Percentiles rank a stretch among this genome's conserved stretches.
These are phyloP conservation scores for Niveomyces coronatus DNA, from an alignment of 2,329 filamentous ascomycete species.

Conservation along the genomic window DNA sequence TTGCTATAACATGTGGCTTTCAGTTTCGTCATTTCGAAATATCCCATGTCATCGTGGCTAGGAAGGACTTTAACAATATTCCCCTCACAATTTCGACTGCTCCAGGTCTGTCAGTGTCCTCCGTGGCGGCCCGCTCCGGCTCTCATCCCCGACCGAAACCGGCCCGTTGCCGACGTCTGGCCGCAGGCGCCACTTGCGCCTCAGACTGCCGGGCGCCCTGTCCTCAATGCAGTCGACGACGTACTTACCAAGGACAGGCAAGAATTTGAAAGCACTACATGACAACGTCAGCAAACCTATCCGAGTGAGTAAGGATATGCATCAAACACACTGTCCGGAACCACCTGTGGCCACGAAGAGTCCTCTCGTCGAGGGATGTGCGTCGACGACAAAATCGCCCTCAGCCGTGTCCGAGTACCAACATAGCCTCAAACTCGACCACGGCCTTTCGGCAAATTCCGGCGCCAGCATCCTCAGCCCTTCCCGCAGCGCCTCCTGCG, in stretches of 20 bases:
- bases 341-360: conserved; percentile 39
- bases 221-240: conserved; percentile 24
- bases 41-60: too few species aligned
- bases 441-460: conserved; percentile 39
- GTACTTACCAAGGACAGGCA: conserved; percentile 17
- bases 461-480: conserved; percentile 45
- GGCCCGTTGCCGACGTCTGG: conserved; percentile 1
- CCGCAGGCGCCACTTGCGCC: conserved; percentile 21
- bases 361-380: conserved; percentile 38
- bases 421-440: conserved; percentile 42
- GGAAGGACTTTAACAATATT: not conserved
- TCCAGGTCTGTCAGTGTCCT: conserved; percentile 16
- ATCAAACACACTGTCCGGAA: conserved; percentile 29
- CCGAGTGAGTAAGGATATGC: not conserved
- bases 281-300: not conserved
- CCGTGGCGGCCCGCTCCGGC: conserved; percentile 19
- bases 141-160: conserved; percentile 19
- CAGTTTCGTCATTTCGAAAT: too few species aligned
- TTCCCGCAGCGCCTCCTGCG: conserved; percentile 37
- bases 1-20: too few species aligned
- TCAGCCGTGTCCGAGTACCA: conserved; percentile 57
- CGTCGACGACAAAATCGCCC: conserved; percentile 51
- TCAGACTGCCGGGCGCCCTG: conserved; percentile 17
- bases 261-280: conserved; percentile 18
- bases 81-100: conserved; percentile 18